Base-by-base conservation (phyloP, 805 yeast species). In the Cyberlindnera mississippiensis region DNA sequence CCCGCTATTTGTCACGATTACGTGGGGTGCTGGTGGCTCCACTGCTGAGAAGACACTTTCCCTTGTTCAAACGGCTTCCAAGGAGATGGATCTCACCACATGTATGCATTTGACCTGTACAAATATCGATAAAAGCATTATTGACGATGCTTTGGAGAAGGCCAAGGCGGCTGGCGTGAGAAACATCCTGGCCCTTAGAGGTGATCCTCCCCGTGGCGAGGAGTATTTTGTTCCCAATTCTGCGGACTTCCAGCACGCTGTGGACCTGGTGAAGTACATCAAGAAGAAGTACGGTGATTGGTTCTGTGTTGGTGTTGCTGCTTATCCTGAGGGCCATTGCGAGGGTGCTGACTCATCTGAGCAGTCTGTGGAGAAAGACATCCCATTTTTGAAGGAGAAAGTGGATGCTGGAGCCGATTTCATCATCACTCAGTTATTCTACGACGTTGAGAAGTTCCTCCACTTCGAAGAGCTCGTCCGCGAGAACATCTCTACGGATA, bases 1-100 rank as follows among this genome's bases (percentile, higher is more conserved):
- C 42, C 98, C 98, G 3, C 67, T 83, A 13, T 95, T 93, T 60
- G 82, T 91, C 41, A 87, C 96, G 3, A 84, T 93, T 12, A 93
- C 99, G 0, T 93, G 98, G 97, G 99, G 98, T 27, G 98, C 99
- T 5, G 98, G 98, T 31, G 99, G 99, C 3, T 80, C 95, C 5
- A 88, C 97, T 9, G 79, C 91, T 35, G 83, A 78, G 37, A 89
- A 88, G 66, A 86, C 96, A 0, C 63, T 93, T 44, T 91, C 86
- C 33, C 69, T 93, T 44, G 96, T 96, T 1, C 69, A 77, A 18
- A 73, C 85, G 3, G 83, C 95, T 52, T 87, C 85, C 55, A 66
- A 73, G 35, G 87, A 82, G 37, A 70, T 90, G 44, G 82, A 83
- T 3, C 66, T 91, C n/a, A 88, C 96, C 4, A 88, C 96, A 0